Conservation (phyloP, 1,139 yeast genomes). For the Hanseniaspora gamundiae region DNA sequence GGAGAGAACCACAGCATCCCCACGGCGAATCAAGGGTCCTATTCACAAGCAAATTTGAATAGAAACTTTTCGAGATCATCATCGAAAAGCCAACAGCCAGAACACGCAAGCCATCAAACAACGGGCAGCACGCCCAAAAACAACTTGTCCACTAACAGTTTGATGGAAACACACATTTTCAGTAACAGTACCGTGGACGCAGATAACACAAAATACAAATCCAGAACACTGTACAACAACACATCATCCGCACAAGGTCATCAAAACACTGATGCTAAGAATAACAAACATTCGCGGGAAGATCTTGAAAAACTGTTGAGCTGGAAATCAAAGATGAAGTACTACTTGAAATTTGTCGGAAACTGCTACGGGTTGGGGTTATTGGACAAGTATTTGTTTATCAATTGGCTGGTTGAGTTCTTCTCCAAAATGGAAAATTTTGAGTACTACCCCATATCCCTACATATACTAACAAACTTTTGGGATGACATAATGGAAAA, state of each 20-base stretch:
- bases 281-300: neutral
- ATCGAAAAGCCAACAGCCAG: neutral
- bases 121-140: neutral
- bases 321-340: slow-evolving; percentile 45
- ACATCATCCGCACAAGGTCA: neutral
- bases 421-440: slow-evolving; percentile 36
- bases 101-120: neutral
- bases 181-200: neutral
- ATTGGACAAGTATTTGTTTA: slow-evolving; percentile 47
- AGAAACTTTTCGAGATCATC: neutral
- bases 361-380: slow-evolving; percentile 58
- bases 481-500: slow-evolving; percentile 54
- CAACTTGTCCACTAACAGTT: neutral
- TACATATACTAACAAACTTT: slow-evolving; percentile 50
- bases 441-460: slow-evolving; percentile 37
- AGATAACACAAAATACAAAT: neutral
- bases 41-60: neutral
- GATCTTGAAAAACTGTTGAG: slow-evolving; percentile 16
- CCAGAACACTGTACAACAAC: neutral
- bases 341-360: slow-evolving; percentile 46
- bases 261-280: neutral
- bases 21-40: neutral
- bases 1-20: slow-evolving; percentile 8
- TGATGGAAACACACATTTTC: neutral
- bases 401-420: slow-evolving; percentile 50